Base-by-base conservation (phyloP, 345 rosid species). In the Bretschneidera sinensis region DNA sequence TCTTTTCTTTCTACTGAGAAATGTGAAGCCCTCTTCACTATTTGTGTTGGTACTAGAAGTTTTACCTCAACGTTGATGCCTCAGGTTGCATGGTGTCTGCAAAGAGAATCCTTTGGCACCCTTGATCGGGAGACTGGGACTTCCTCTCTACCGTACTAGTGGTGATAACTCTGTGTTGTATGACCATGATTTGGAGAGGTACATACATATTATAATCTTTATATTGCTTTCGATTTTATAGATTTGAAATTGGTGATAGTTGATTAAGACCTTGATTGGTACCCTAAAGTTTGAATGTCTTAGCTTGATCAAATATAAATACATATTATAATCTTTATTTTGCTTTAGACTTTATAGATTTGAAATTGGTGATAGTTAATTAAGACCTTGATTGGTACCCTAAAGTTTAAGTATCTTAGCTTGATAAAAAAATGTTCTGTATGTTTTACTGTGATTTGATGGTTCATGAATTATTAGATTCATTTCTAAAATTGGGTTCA, bases 111-210 rank as follows among this genome's bases (percentile, higher is more conserved):
- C 99, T 20, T 64, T 94, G 71, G 97, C 97, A 52, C 84, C 99
- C 20, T 66, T 94, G 28, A 87, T 94, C 62, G 79, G 97, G 51
- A 87, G 92, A 70, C 55, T 94, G 53, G 99, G 99, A 50, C 63
- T 94, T 20, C 97, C 97, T 17, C 57, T 94, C 21, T 94, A 94
- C 64, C 91, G 97, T 51, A 94, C 99, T 21, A 85, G 99, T 13
- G 99, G 95, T 57, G 99, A 94, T 71, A 85, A 94, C 64, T 94
- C 97, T 0, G 96, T 94, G 64, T 67, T 90, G 75, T 94, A 87
- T 73, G 99, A 90, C 72, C 99, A 94, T 70, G 99, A 94, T 68
- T 74, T 94, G 31, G 92, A 94, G 78, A 94, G 99, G 99, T 90
- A 57, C 57, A 57, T 21, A 63, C 18, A 24, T n/a, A n/a, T n/a